These are phyloP conservation scores for Globisporangium recalcitrans DNA, from an alignment of 352 stramenopile genomes.

Conservation along the genomic window DNA sequence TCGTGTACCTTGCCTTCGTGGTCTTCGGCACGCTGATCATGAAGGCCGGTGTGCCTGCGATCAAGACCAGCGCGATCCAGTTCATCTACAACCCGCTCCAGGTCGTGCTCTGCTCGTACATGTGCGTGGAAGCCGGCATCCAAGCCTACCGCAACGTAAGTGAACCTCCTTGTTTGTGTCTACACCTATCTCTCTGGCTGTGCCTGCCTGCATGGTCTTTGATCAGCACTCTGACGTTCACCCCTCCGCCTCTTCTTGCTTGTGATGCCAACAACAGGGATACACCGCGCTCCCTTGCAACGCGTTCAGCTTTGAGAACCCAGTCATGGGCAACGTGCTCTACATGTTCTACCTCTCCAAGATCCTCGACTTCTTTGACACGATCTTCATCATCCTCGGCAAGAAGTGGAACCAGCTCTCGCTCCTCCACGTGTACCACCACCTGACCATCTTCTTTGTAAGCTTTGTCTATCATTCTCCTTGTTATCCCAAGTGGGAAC, in stretches of 20 bases:
- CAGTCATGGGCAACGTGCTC: slow-evolving; percentile 92
- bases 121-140: slow-evolving; percentile 92
- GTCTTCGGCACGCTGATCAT: slow-evolving; percentile 71
- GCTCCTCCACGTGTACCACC: slow-evolving; percentile 98
- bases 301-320: slow-evolving; percentile 81
- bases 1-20: slow-evolving; percentile 64
- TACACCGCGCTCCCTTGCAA: slow-evolving; percentile 94
- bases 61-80: slow-evolving; percentile 84
- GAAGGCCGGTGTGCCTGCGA: slow-evolving; percentile 60
- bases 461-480: slow-evolving; percentile 6
- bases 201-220: not conserved
- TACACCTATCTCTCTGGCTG: not conserved
- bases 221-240: not conserved
- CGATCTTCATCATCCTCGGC: slow-evolving; percentile 97
- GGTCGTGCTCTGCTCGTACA: slow-evolving; percentile 95
- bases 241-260: too few species aligned
- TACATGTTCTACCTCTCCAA: slow-evolving; percentile 99
- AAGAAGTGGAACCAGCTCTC: slow-evolving; percentile 98
- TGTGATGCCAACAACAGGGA: slow-evolving; percentile 16
- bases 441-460: slow-evolving; percentile 94
- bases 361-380: slow-evolving; percentile 91
- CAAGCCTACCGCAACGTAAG: slow-evolving; percentile 88
- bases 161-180: not conserved
- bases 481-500: not conserved
- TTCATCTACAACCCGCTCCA: slow-evolving; percentile 97